phyloP scores from a whole-genome alignment of 768 basidiomycete genomes.

The Rhodotorula babjevae region DNA sequence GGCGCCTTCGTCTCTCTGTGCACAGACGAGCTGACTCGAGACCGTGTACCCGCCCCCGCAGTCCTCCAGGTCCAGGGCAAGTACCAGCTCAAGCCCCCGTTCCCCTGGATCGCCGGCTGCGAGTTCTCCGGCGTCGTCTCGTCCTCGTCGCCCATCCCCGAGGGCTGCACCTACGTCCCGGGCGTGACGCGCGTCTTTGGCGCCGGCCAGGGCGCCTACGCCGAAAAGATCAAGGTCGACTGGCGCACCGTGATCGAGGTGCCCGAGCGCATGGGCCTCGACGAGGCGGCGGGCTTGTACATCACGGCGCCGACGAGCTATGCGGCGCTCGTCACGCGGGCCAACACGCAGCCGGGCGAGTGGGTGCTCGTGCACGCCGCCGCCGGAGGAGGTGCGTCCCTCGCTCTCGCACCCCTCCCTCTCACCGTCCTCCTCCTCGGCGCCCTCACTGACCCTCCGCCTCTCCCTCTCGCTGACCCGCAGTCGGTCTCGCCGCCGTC shows the following conservation, averaged over 20 bases:
- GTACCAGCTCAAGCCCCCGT: constrained; percentile 74
- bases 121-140: constrained; percentile 78
- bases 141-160: constrained; percentile 65
- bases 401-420: constrained; percentile 42
- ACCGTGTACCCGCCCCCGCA: neutral
- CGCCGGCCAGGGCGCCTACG: constrained; percentile 69
- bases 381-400: constrained; percentile 85
- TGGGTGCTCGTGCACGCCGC: constrained; percentile 89
- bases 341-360: constrained; percentile 74
- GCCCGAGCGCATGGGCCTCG: constrained; percentile 69
- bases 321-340: constrained; percentile 81
- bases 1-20: no score
- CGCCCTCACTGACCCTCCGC: neutral
- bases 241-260: constrained; percentile 59
- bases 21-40: no score
- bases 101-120: constrained; percentile 68
- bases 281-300: constrained; percentile 78
- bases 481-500: constrained; percentile 83
- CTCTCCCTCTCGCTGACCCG: no score
- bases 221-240: constrained; percentile 61
- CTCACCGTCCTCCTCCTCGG: neutral
- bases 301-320: constrained; percentile 80
- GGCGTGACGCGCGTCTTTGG: constrained; percentile 85
- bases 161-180: constrained; percentile 67
- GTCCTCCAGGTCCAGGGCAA: constrained; percentile 52